A percentile compares a stretch with the other conserved stretches of the same genome.
phyloP scores from a whole-genome alignment of 768 basidiomycete genomes.

The Calocybe indica region DNA sequence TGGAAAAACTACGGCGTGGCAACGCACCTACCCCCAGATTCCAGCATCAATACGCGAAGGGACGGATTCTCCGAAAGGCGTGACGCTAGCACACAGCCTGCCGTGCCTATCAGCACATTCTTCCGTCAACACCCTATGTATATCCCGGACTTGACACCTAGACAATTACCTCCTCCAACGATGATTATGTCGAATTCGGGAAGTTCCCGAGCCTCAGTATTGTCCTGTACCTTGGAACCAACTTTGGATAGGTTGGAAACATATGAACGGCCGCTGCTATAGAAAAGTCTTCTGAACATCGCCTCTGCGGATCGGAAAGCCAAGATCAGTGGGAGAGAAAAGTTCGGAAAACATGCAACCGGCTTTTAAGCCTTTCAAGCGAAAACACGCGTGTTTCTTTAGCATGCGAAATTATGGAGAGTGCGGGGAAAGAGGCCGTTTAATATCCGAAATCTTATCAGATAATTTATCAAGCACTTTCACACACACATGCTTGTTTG shows the following conservation, averaged over 20 bases:
- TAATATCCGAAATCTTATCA: no score
- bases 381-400: no score
- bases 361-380: no score
- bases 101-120: slow-evolving; percentile 35
- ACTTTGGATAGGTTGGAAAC: neutral
- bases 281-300: no score
- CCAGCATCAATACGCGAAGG: slow-evolving; percentile 49
- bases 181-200: slow-evolving; percentile 45
- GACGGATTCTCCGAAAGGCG: slow-evolving; percentile 51
- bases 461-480: no score
- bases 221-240: neutral
- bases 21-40: slow-evolving; percentile 54
- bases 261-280: no score
- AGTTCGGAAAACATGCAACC: neutral
- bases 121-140: neutral
- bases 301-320: no score
- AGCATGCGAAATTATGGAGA: no score
- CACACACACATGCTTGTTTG: no score
- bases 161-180: slow-evolving; percentile 44
- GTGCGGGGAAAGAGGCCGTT: no score
- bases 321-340: no score
- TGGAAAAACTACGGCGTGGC: neutral
- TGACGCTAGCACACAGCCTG: slow-evolving; percentile 57
- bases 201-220: slow-evolving; percentile 4
- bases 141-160: neutral